Percentiles rank a stretch among this genome's conserved stretches.
phyloP scores from a whole-genome alignment of 202 grass and related monocot genomes.

The Schoenoplectus tabernaemontani region DNA sequence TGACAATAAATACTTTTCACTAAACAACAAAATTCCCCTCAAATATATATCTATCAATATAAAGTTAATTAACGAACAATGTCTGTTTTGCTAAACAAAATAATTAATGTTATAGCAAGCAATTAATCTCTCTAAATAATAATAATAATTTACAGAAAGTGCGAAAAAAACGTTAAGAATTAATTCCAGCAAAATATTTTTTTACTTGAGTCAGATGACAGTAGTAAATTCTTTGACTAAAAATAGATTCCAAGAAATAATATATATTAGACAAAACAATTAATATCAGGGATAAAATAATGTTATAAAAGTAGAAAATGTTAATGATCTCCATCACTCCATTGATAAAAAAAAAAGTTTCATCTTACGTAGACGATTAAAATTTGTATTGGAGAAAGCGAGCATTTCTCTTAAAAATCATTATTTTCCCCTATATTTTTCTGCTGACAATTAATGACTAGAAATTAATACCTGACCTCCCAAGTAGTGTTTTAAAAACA shows the following conservation, averaged over 20 bases:
- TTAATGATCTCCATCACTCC: no score
- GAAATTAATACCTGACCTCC: background rate
- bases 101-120: background rate
- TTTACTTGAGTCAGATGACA: background rate
- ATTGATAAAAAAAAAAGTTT: no score
- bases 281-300: no score
- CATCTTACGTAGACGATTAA: no score
- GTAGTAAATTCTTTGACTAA: background rate
- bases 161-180: background rate
- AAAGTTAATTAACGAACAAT: background rate
- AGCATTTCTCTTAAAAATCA: no score
- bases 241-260: no score
- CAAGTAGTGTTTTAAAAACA: no score
- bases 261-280: no score
- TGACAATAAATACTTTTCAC: background rate
- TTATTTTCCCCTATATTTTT: background rate
- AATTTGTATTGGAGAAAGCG: no score
- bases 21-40: background rate
- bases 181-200: background rate
- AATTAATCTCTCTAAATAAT: background rate
- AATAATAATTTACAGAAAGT: background rate
- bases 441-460: background rate
- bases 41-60: background rate
- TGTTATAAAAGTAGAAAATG: no score
- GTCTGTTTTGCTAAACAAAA: background rate